Base-by-base conservation (phyloP, 306 rosid species). In the Citrullus amarus region DNA sequence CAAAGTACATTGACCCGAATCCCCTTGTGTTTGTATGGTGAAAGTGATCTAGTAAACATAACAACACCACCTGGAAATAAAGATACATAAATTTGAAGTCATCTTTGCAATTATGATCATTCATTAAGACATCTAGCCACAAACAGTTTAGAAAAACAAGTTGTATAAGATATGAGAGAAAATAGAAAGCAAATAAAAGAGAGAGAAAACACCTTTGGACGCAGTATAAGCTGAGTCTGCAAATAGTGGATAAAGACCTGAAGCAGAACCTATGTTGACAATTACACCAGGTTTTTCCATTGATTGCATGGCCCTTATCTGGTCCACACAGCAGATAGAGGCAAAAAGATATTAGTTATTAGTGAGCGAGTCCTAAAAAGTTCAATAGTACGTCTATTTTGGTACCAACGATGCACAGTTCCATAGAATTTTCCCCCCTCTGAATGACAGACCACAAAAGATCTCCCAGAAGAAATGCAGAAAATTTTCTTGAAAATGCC, bases 1-100 rank as follows among this genome's bases (percentile, higher is more conserved):
- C 96, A 92, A 82, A 95, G 91, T 80, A 91, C 98, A 79, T 95
- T 95, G 83, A 95, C 51, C 41, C 98, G 93, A 88, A 95, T 95
- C 78, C 98, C 97, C 83, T 71, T 75, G 74, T 82, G 92, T 83
- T 88, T 87, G 83, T 80, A 88, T 22, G 80, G 89, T 55, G 48
- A 71, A 61, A 95, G 98, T 80, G 98, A 70, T 85, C 97, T 89
- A 75, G 96, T 86, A 88, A 95, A 95, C 90, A 89, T 85, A 76
- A 95, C 88, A 87, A 92, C 91, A 9, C 98, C 98, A 54, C 96
- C 97, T 95, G 85, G 75, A 85, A 41, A 74, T 43, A 36, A 10
- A 43, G 6, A 53, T 8, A 54, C 44, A 51, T 53, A 74, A 74
- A 32, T 8, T 17, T 8, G 17, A 9, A 53, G 61, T 72, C 16